Percentiles rank a stretch among this genome's conserved stretches.
phyloP scores from a whole-genome alignment of 768 basidiomycete genomes.

The Russula abietina region DNA sequence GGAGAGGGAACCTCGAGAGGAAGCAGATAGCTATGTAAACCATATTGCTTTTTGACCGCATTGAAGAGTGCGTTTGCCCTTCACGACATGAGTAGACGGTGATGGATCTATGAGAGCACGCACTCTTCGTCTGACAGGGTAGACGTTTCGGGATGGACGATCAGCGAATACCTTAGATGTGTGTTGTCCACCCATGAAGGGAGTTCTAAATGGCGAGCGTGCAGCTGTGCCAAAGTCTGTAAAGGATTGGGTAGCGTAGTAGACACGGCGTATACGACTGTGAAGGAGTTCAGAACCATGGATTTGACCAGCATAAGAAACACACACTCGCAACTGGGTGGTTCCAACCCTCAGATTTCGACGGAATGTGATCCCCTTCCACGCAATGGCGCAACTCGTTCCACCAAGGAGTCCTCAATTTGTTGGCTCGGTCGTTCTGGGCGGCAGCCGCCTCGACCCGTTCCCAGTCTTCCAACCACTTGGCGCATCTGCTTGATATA shows the following conservation, averaged over 20 bases:
- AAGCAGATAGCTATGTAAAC: conserved; percentile 69
- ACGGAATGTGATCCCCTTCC: conserved; percentile 71
- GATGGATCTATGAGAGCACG: conserved; percentile 29
- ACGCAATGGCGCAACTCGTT: conserved; percentile 72
- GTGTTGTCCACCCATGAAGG: conserved; percentile 78
- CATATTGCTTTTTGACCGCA: conserved; percentile 83
- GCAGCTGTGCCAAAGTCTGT: conserved; percentile 71
- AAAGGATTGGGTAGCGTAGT: conserved; percentile 77
- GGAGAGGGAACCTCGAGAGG: conserved; percentile 54
- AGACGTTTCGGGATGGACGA: conserved; percentile 68
- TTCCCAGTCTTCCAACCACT: conserved; percentile 69
- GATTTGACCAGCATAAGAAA: conserved; percentile 1
- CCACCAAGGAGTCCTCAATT: conserved; percentile 73
- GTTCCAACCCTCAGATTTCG: conserved; percentile 74
- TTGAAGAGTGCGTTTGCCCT: conserved; percentile 78
- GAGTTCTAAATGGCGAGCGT: conserved; percentile 58
- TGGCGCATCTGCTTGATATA: conserved; percentile 52
- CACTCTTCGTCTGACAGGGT: conserved; percentile 75
- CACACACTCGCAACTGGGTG: conserved; percentile 73
- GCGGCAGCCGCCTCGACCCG: conserved; percentile 33
- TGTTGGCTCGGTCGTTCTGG: conserved; percentile 26
- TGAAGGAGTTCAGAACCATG: neutral
- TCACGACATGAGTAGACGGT: conserved; percentile 15
- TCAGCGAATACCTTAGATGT: conserved; percentile 65
- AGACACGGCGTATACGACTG: conserved; percentile 78